Evolutionary conservation across 306 rosid species (phyloP).

Genomic region (Lotus japonicus): DNA sequence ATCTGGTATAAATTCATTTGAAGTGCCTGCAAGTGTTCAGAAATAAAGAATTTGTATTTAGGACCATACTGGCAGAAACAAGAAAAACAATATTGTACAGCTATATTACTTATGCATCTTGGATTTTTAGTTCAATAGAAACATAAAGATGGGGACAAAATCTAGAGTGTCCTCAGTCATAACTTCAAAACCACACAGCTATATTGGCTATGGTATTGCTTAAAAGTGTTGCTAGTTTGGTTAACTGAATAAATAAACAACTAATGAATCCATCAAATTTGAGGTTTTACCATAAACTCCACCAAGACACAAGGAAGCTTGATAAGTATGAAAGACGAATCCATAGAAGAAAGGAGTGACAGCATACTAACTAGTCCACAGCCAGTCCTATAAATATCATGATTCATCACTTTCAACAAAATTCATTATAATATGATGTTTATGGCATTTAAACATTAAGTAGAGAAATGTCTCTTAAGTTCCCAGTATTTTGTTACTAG

Average conservation of each 20-base stretch:
- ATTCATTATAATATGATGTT: no score
- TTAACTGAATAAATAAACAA: not conserved
- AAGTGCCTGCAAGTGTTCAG: constrained; percentile 21
- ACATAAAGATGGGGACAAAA: no score
- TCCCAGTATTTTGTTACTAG: no score
- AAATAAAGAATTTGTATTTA: not conserved
- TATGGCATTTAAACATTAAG: no score
- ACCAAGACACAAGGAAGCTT: no score
- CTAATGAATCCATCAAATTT: not conserved
- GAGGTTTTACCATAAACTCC: not conserved
- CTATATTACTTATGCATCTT: not conserved
- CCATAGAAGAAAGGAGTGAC: no score
- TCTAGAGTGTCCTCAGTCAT: not conserved
- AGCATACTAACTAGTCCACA: no score
- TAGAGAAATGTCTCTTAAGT: no score
- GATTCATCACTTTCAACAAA: no score
- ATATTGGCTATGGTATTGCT: not conserved
- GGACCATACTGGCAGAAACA: not conserved
- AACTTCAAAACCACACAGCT: not conserved
- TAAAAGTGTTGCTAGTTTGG: not conserved
- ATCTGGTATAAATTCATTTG: constrained; percentile 45
- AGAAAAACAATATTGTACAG: not conserved
- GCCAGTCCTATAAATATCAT: no score
- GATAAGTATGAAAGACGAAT: no score
- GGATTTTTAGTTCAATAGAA: not conserved